Base-by-base conservation (phyloP, 331 rosid species). In the Cydonia oblonga region DNA sequence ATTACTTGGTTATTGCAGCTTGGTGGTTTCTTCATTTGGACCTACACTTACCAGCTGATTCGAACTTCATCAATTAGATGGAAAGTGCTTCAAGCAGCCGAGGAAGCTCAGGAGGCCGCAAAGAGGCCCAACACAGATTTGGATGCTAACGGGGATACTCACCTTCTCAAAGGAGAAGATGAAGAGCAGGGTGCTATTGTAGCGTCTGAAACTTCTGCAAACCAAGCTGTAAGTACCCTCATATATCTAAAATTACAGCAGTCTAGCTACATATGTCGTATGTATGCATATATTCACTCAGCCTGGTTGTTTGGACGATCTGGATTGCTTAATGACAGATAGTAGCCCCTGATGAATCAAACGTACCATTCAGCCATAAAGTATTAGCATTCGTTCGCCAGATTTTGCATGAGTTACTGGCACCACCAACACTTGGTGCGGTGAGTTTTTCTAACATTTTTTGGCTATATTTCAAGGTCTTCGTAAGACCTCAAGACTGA, bases 1-100 rank as follows among this genome's bases (percentile, higher is more conserved):
- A 6, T 5, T n/a, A 24, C 35, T 57, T 68, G 63, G 75, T 9
- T 15, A 69, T 73, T 83, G 76, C 81, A 95, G 99, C 89, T 95
- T 29, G 97, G 97, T 15, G 90, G 96, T 28, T 66, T 95, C 73
- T 95, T 79, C 86, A 77, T 91, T 29, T 95, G 99, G 97, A 95
- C 96, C 58, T 82, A 81, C 73, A 85, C 92, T 52, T 90, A 75
- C 71, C 96, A 88, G 62, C 78, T 79, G n/a, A 60, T 95, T 3
- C 70, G 63, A 70, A 80, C 83, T 53, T 82, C 92, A 2, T 77
- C 92, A 5, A 15, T 53, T 52, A 83, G 62, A 82, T 76, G 66
- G 51, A 88, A 83, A 83, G 96, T 73, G 38, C 78, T 83, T 24
- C 78, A 84, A 76, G 88, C 79, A 72, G 62, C 28, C 15, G 68